Evolutionary conservation across 176 grass and related monocot genomes (phyloP), one percentile per base, ranked within the genome.

Genomic region (Carex cristatella): DNA sequence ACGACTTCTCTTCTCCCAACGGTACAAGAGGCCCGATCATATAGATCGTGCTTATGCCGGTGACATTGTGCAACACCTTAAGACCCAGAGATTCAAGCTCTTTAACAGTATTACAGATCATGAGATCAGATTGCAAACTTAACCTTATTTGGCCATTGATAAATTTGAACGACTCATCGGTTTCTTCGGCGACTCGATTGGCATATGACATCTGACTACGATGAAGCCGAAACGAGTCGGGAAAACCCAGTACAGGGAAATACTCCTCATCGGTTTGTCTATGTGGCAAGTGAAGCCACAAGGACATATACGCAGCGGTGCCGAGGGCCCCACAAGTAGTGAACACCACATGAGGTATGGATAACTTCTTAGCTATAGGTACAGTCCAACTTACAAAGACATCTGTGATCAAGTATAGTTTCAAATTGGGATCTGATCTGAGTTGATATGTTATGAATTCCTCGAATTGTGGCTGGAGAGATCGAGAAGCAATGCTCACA

Each of bases 321-420:
- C 82, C 70, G 10, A 83, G 89, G 23, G 91, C 85, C 44, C 86
- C 91, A 61, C 32, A 11, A 28, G 88, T 90, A 37, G 84, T 56
- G 70, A 92, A 88, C n/a, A 80, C 7, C 3, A 61, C 51, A 53
- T 92, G 85, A 48, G 61, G 85, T 44, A 92, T 67, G n/a, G 84
- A 87, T 59, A 84, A 18, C 33, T 16, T 68, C 63, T 62, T 72
- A 13, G 77, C 85, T 73, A 64, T 79, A 19, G 84, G 62, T 13
- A 85, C 86, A 0, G 85, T 92, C 91, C 88, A 90, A 1, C 56
- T 83, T 28, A 92, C 32, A 75, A 92, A 92, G 4, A 80, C 10
- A 81, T 92, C 91, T 2, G 88, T 69, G 40, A 92, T 54, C 28
- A 92, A 49, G 81, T 84, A 91, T 4, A 91, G 5, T 80, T 86